Percentiles rank a stretch among this genome's conserved stretches.
Evolutionary conservation across 2,329 filamentous ascomycete species (phyloP).

Genomic region (Rhinocladiella similis): DNA sequence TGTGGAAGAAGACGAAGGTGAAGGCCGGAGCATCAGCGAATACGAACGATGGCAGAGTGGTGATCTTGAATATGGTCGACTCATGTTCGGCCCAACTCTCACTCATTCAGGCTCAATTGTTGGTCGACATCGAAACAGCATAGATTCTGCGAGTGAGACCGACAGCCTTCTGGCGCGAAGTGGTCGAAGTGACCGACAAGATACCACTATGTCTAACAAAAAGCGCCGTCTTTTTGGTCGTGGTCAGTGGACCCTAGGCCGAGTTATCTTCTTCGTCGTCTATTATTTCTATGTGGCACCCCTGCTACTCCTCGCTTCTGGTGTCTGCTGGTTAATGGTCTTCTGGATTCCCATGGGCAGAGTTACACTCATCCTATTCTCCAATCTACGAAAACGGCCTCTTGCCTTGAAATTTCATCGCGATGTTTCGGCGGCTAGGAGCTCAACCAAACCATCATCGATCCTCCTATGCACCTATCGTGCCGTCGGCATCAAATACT

Average conservation of each 20-base stretch:
- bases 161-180: constrained; percentile 80
- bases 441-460: constrained; percentile 71
- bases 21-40: constrained; percentile 95
- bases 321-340: constrained; percentile 91
- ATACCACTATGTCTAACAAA: constrained; percentile 39
- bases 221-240: constrained; percentile 92
- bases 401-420: constrained; percentile 91
- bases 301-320: constrained; percentile 79
- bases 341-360: constrained; percentile 99
- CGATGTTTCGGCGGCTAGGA: constrained; percentile 72
- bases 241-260: constrained; percentile 91
- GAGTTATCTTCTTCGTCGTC: constrained; percentile 93
- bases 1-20: constrained; percentile 88
- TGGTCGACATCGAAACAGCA: constrained; percentile 80
- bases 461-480: constrained; percentile 96
- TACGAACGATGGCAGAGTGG: constrained; percentile 99
- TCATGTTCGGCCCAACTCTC: constrained; percentile 86
- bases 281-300: constrained; percentile 94
- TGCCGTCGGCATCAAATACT: constrained; percentile 90
- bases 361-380: constrained; percentile 82
- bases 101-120: constrained; percentile 69
- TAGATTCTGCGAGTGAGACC: constrained; percentile 85
- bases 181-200: constrained; percentile 51
- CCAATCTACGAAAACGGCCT: constrained; percentile 89
- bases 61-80: constrained; percentile 88